A percentile compares a stretch with the other conserved stretches of the same genome.
Evolutionary conservation across 1,139 yeast species (phyloP).

Genomic region (Kodamaea suecica): DNA sequence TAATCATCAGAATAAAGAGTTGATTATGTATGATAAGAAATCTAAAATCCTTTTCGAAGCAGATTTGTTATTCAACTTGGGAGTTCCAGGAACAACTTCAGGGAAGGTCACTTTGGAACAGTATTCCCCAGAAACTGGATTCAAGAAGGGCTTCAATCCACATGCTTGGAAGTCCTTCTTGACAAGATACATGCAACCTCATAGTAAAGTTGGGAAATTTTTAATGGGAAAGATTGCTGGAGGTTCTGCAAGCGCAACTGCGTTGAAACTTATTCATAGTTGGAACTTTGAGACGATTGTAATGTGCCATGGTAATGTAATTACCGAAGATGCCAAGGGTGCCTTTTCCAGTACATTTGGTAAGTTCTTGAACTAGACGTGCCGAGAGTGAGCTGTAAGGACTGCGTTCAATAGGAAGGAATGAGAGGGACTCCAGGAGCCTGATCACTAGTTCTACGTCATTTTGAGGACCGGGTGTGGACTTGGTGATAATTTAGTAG

Average conservation of each 20-base stretch:
- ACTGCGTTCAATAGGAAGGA: too few species aligned
- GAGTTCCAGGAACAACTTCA: constrained; percentile 15
- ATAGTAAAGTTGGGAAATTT: constrained; percentile 26
- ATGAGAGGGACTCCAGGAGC: too few species aligned
- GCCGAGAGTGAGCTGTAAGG: too few species aligned
- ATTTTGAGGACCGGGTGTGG: too few species aligned
- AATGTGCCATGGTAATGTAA: constrained; percentile 25
- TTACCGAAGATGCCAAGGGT: constrained; percentile 20
- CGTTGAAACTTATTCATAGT: constrained; percentile 18
- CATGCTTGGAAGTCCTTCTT: constrained; percentile 39
- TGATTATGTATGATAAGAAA: constrained; percentile 46
- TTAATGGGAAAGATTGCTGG: constrained; percentile 27
- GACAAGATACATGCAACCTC: constrained; percentile 38
- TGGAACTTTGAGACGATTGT: constrained; percentile 25
- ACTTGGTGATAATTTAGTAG: too few species aligned
- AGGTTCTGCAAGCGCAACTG: constrained; percentile 13
- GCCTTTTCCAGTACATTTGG: constrained; percentile 18
- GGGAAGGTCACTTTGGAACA: constrained; percentile 25
- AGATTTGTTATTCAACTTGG: constrained; percentile 54
- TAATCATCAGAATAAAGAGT: constrained; percentile 52
- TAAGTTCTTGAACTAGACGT: background rate
- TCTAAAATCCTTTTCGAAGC: constrained; percentile 52
- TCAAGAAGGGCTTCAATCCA: constrained; percentile 29
- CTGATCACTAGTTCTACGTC: too few species aligned
- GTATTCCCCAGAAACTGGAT: constrained; percentile 45